These are phyloP conservation scores for Cladosporium oxysporum DNA, from an alignment of 2,329 filamentous ascomycete genomes.

Conservation along the genomic window DNA sequence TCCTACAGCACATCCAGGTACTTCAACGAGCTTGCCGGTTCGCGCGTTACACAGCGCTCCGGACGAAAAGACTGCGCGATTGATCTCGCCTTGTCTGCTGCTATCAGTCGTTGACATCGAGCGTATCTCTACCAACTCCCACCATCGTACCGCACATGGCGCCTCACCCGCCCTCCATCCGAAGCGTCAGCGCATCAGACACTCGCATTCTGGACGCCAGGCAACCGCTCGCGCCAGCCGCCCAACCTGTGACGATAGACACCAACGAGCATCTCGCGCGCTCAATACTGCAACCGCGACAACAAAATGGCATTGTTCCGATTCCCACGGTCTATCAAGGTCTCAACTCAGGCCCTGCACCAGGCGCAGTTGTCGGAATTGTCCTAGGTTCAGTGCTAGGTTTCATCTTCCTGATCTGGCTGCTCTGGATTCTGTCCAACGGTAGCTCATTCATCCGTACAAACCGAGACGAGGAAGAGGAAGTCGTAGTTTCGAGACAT, in stretches of 20 bases:
- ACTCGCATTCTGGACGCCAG: slow-evolving; percentile 33
- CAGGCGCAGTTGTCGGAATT: slow-evolving; percentile 63
- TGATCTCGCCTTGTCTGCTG: background rate
- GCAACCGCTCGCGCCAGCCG: slow-evolving; percentile 25
- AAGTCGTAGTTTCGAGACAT: slow-evolving; percentile 30
- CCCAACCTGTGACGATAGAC: slow-evolving; percentile 18
- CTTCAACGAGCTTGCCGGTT: slow-evolving; percentile 7
- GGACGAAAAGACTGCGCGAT: background rate
- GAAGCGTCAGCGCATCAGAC: slow-evolving; percentile 22
- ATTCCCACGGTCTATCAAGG: slow-evolving; percentile 64
- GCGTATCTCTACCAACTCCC: background rate
- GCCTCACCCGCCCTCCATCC: slow-evolving; percentile 11
- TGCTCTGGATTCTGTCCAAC: slow-evolving; percentile 47
- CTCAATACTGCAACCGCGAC: slow-evolving; percentile 24
- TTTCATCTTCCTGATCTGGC: slow-evolving; percentile 56
- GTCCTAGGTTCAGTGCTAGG: slow-evolving; percentile 56
- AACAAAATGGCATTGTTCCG: slow-evolving; percentile 38
- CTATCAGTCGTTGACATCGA: background rate
- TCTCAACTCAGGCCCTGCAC: slow-evolving; percentile 53
- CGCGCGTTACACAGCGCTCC: background rate
- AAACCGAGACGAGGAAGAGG: slow-evolving; percentile 34
- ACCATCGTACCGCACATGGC: slow-evolving; percentile 9
- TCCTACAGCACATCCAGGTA: slow-evolving; percentile 1
- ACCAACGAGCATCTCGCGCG: background rate
- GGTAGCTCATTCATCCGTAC: slow-evolving; percentile 34